A percentile compares a stretch with the other conserved stretches of the same genome.
phyloP scores from a whole-genome alignment of 208 protist species.

The Trypanosoma brucei region DNA sequence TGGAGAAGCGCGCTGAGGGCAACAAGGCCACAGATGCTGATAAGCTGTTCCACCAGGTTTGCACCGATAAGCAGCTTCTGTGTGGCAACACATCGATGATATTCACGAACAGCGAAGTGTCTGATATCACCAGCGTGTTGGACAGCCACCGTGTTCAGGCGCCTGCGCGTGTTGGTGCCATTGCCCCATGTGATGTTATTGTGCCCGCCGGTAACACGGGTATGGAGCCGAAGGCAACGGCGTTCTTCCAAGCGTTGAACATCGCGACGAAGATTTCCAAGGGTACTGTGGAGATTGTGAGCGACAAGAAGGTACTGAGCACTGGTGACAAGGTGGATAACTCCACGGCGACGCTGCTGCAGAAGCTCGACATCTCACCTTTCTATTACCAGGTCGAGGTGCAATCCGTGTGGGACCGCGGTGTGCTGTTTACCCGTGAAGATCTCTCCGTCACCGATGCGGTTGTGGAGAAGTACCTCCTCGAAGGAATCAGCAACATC shows the following conservation, averaged over 20 bases:
- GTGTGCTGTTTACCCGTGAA: conserved; percentile 89
- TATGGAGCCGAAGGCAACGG: conserved; percentile 97
- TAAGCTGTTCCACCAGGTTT: conserved; percentile 57
- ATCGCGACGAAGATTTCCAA: conserved; percentile 99
- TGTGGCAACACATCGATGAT: conserved; percentile 97
- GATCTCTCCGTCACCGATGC: conserved; percentile 95
- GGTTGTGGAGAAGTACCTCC: conserved; percentile 86
- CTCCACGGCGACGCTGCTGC: conserved; percentile 96
- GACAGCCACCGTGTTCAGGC: conserved; percentile 88
- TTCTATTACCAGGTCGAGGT: conserved; percentile 98
- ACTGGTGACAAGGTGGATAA: conserved; percentile 95
- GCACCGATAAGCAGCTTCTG: conserved; percentile 66
- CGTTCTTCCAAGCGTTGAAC: conserved; percentile 99
- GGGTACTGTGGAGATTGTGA: conserved; percentile 98
- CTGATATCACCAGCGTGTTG: conserved; percentile 83
- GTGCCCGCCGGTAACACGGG: conserved; percentile 95
- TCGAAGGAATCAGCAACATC: conserved; percentile 89
- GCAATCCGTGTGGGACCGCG: conserved; percentile 94
- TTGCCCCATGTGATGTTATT: conserved; percentile 96
- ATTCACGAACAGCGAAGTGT: conserved; percentile 96
- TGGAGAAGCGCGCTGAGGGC: conserved; percentile 68
- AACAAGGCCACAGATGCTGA: conserved; percentile 41
- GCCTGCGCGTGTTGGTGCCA: conserved; percentile 95
- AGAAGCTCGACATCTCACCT: conserved; percentile 98
- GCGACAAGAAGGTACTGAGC: conserved; percentile 94